phyloP scores from a whole-genome alignment of 2,329 filamentous ascomycete genomes.

The Talaromyces sp. region DNA sequence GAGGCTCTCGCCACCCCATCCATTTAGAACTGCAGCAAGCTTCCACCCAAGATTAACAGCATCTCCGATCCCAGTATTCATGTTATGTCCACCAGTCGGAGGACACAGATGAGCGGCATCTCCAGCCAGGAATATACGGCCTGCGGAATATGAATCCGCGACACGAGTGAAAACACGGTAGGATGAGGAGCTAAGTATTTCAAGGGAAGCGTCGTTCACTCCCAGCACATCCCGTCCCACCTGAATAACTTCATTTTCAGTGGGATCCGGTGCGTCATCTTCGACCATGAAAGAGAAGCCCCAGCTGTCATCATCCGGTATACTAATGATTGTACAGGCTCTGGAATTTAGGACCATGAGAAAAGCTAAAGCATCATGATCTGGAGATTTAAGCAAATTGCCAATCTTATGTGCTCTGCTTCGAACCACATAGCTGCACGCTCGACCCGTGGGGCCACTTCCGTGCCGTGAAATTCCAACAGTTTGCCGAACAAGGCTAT shows the following conservation, averaged over 20 bases:
- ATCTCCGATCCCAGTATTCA: constrained; percentile 35
- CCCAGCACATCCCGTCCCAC: background rate
- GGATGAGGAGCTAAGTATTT: background rate
- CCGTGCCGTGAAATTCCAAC: background rate
- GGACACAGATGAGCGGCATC: constrained; percentile 28
- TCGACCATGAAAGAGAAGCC: background rate
- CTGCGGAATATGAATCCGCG: background rate
- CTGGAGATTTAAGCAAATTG: background rate
- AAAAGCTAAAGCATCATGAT: background rate
- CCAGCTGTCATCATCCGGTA: constrained; percentile 1
- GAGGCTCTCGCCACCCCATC: constrained; percentile 19
- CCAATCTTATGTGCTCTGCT: background rate
- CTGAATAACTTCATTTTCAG: background rate
- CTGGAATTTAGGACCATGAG: background rate
- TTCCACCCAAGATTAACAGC: constrained; percentile 33
- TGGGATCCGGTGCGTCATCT: background rate
- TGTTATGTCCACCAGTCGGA: constrained; percentile 34
- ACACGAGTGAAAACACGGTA: constrained; percentile 1
- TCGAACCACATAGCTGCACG: background rate
- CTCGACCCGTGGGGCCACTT: background rate
- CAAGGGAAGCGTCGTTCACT: background rate
- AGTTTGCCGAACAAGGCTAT: background rate
- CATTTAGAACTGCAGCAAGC: constrained; percentile 22
- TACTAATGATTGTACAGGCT: background rate
- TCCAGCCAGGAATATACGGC: background rate